These are phyloP conservation scores for Brassica hybrid DNA, from an alignment of 441 rosid species.

Conservation along the genomic window DNA sequence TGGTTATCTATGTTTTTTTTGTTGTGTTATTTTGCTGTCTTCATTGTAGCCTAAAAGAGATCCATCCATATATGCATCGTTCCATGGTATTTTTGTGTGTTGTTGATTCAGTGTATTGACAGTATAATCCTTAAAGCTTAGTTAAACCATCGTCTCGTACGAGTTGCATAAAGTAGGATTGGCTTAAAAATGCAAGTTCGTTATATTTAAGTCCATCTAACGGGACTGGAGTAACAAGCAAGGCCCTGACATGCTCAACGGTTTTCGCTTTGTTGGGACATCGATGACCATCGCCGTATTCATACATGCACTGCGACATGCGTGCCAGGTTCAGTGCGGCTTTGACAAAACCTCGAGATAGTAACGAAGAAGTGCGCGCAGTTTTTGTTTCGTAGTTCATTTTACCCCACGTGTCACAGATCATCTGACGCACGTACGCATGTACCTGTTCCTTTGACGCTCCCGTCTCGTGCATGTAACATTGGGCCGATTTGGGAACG, in stretches of 20 bases:
- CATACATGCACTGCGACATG: conserved; percentile 34
- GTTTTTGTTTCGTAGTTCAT: conserved; percentile 33
- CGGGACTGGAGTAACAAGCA: conserved; percentile 24
- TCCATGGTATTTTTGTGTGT: too few species aligned
- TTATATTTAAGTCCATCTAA: too few species aligned
- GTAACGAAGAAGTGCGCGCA: conserved; percentile 23
- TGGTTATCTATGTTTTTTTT: too few species aligned
- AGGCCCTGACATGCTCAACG: conserved; percentile 15
- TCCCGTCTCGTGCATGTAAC: conserved; percentile 45
- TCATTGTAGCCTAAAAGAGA: too few species aligned
- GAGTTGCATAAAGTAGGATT: too few species aligned
- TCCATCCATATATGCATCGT: too few species aligned
- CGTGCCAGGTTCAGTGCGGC: conserved; percentile 28
- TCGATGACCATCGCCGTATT: conserved; percentile 16
- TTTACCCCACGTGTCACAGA: conserved; percentile 42
- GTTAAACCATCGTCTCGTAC: too few species aligned
- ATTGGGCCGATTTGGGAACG: conserved; percentile 42
- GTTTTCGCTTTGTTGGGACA: conserved; percentile 1
- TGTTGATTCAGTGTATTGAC: too few species aligned
- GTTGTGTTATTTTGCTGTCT: too few species aligned
- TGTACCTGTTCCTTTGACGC: conserved; percentile 36
- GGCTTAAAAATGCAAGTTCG: too few species aligned
- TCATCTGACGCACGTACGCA: conserved; percentile 20
- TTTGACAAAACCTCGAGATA: conserved; percentile 6
- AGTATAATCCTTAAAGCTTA: too few species aligned